phyloP scores from a whole-genome alignment of 441 rosid species.

The Pelargonium australe region DNA sequence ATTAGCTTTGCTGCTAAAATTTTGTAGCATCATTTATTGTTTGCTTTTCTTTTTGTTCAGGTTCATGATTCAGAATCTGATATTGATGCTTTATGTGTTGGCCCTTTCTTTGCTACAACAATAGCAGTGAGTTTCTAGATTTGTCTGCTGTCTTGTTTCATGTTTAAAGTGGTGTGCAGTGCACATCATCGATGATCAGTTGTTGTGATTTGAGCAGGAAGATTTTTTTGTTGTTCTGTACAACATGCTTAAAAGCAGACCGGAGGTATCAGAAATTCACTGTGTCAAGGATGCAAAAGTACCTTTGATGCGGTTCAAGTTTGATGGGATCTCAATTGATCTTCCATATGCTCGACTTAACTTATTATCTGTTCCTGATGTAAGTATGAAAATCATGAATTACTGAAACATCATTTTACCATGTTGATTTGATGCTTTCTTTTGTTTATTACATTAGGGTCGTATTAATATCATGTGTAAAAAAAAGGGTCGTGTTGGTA shows the following conservation, averaged over 20 bases:
- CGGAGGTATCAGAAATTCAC: slow-evolving; percentile 39
- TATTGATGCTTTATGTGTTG: slow-evolving; percentile 54
- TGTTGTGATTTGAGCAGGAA: slow-evolving; percentile 30
- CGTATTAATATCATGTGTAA: not conserved
- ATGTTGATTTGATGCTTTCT: not conserved
- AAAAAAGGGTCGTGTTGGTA: not conserved
- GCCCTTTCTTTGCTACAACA: slow-evolving; percentile 50
- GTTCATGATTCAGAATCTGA: slow-evolving; percentile 56
- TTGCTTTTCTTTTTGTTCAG: slow-evolving; percentile 20
- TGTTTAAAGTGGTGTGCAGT: not conserved
- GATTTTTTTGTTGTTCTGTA: slow-evolving; percentile 50
- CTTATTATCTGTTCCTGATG: slow-evolving; percentile 37
- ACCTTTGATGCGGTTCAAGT: slow-evolving; percentile 47
- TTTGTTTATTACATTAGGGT: not conserved
- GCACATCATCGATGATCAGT: not conserved
- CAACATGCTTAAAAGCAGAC: slow-evolving; percentile 43
- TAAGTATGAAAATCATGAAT: slow-evolving; percentile 19
- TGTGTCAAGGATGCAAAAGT: slow-evolving; percentile 54
- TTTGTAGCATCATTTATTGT: not conserved
- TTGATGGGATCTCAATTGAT: slow-evolving; percentile 54
- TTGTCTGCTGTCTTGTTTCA: not conserved
- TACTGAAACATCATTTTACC: not conserved
- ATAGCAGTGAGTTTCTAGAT: slow-evolving; percentile 31
- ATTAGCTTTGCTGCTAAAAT: not conserved
- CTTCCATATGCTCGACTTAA: slow-evolving; percentile 49